Base-by-base conservation (phyloP, 2,329 filamentous ascomycete genomes). In the Verticillium longisporum region DNA sequence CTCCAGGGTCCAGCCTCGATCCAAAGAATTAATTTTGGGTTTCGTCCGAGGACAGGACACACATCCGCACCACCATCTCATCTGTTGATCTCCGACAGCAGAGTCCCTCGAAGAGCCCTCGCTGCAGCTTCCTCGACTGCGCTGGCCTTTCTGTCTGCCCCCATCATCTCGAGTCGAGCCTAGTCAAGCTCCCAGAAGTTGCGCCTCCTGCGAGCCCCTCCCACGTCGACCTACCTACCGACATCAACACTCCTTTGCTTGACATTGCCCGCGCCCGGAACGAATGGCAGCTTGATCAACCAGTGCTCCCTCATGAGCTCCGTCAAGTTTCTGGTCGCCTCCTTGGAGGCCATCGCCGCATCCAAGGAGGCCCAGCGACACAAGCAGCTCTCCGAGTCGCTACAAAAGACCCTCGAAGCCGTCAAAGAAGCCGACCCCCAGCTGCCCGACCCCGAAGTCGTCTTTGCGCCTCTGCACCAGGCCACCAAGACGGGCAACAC, bases 251-350 rank as follows among this genome's bases (percentile, higher is more conserved):
- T 50, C 54, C 26, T 26, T 26, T 26, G 26, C 26, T 26, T 3
- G 53, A 61, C 31, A 26, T 56, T 26, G 26, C 26, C 26, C 26
- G 26, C 26, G 26, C 45, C 33, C 54, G 45, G 37, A 33, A 57
- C 80, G 79, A 74, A 82, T 82, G 80, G 74, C 77, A 73, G 68
- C 74, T 74, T 69, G 73, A 65, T 66, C 64, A 67, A 68, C 68
- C 66, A 68, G 69, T 72, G 79, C 70, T 83, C 86, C 72, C 89
- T 86, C 68, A 89, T 96, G 80, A 96, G 89, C 83, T 98, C 95
- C 67, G 88, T 96, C 70, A 93, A 97, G 70, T 99, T 99, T 74
- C 92, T 99, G 70, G 88, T 96, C 71, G 93, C 91, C 71, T 94
- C 95, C 45, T 80, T 99, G 72, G 95, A 97, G 80, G 88, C 88